A percentile compares a stretch with the other conserved stretches of the same genome.
Conservation (phyloP, 345 rosid genomes). For the Pistacia vera region DNA sequence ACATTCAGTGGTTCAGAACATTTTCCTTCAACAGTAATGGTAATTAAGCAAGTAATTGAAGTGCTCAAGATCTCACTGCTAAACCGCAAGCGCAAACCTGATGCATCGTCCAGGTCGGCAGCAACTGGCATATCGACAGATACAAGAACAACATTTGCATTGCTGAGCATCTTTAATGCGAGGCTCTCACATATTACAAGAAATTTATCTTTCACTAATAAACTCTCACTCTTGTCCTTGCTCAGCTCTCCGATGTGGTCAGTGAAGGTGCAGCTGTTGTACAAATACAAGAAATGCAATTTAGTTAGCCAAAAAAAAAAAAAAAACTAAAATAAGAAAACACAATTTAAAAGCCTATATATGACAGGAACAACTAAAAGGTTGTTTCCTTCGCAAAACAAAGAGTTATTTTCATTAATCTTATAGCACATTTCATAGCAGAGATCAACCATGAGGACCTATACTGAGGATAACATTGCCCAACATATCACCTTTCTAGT, state of each 20-base stretch:
- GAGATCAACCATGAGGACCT: neutral
- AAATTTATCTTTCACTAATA: conserved; percentile 58
- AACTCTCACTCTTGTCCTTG: conserved; percentile 42
- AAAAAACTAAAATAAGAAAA: neutral
- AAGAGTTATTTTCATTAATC: neutral
- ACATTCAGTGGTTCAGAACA: conserved; percentile 66
- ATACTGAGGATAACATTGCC: neutral
- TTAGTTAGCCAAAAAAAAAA: conserved; percentile 9
- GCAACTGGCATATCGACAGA: conserved; percentile 80
- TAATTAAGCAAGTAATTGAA: conserved; percentile 74
- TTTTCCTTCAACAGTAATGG: conserved; percentile 80
- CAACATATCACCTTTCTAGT: neutral
- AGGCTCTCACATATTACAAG: conserved; percentile 73
- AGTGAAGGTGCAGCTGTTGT: conserved; percentile 64
- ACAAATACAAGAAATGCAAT: conserved; percentile 16
- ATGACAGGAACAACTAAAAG: neutral
- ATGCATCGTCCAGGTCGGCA: conserved; percentile 75
- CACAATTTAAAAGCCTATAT: neutral
- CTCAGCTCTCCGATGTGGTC: conserved; percentile 64
- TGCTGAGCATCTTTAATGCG: conserved; percentile 74
- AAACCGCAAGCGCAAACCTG: conserved; percentile 76
- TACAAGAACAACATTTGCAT: conserved; percentile 75
- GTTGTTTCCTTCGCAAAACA: neutral
- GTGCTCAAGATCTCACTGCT: conserved; percentile 85
- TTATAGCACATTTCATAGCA: neutral